phyloP scores from a whole-genome alignment of 768 basidiomycete genomes.

The Dictyophora rubrovolvata region DNA sequence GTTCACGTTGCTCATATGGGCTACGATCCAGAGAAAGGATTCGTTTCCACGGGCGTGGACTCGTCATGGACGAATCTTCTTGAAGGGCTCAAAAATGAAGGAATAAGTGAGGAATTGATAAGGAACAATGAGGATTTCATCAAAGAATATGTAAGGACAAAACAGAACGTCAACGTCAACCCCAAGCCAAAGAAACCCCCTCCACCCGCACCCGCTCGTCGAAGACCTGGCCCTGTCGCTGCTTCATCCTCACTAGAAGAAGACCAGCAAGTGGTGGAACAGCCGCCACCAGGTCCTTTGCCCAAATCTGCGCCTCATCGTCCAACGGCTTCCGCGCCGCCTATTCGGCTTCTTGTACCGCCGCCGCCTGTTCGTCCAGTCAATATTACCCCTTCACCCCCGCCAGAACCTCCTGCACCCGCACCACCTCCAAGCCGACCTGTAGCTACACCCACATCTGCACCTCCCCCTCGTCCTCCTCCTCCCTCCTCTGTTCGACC shows the following conservation, averaged over 20 bases:
- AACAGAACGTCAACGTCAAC: constrained; percentile 25
- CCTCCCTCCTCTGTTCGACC: constrained; percentile 22
- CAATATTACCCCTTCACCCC: constrained; percentile 11
- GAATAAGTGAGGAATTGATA: constrained; percentile 60
- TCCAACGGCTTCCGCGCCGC: constrained; percentile 28
- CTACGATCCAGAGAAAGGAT: constrained; percentile 79
- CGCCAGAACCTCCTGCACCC: constrained; percentile 7
- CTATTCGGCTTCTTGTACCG: constrained; percentile 22
- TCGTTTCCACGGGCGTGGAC: constrained; percentile 79
- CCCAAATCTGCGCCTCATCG: constrained; percentile 27
- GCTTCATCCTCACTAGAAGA: constrained; percentile 20
- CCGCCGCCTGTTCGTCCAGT: constrained; percentile 24
- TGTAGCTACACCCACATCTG: constrained; percentile 22
- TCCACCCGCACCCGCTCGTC: constrained; percentile 21
- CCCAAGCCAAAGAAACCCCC: constrained; percentile 30
- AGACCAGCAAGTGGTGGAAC: constrained; percentile 23
- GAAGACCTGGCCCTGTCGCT: constrained; percentile 13
- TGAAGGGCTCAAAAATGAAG: constrained; percentile 49
- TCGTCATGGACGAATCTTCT: constrained; percentile 78
- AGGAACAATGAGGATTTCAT: constrained; percentile 82
- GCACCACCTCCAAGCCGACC: constrained; percentile 20
- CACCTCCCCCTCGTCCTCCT: constrained; percentile 28
- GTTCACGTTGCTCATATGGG: constrained; percentile 94
- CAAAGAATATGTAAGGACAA: constrained; percentile 60
- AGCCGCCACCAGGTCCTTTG: constrained; percentile 42